Base-by-base conservation (phyloP, 768 basidiomycete genomes). In the Serendipita vermifera region DNA sequence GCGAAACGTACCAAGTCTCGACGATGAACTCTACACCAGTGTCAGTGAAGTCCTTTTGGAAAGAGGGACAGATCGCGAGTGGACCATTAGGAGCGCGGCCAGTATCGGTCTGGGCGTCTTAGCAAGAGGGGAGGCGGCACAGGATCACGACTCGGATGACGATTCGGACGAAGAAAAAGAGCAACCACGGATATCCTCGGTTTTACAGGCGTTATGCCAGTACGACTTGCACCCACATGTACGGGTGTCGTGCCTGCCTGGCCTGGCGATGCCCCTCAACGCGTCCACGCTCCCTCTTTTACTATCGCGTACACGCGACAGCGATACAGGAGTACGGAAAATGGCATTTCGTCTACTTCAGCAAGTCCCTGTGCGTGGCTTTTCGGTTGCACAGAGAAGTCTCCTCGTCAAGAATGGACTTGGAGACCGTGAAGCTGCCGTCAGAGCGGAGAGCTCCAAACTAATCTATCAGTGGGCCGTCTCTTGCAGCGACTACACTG, bases 391-490 rank as follows among this genome's bases (percentile, higher is more conserved):
- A 0, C 87, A 93, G 62, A 74, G 92, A 11, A 85, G 90, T 62
- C 70, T 78, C 24, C 77, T 93, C 41, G 80, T 94, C 2, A 76
- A 78, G 17, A 81, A 86, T 63, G 94, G 94, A 1, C 72, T 97
- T 2, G 83, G 87, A 0, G 94, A 97, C 68, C 78, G 94, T 22
- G 90, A 96, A 58, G 71, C 75, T 0, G 66, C 69, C 1, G 90
- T 97, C 2, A 75, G 82, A 29, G 69, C 75, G 15, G 88, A 87
- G 0, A 83, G 90, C 0, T 82, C 76, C 1, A 76, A 76, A 1
- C 76, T 96, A 46, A 68, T 98, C 14, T 79, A 75, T 0, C 72
- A 70, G 5, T 98, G 94, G 94, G 75, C 88, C 5, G 81, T 87
- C 39, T 70, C 73, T 3, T 51, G 46, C 46, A 41, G 39, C 39